Conservation (phyloP, 2,329 filamentous ascomycete species). For the Pezicula carpinea region DNA sequence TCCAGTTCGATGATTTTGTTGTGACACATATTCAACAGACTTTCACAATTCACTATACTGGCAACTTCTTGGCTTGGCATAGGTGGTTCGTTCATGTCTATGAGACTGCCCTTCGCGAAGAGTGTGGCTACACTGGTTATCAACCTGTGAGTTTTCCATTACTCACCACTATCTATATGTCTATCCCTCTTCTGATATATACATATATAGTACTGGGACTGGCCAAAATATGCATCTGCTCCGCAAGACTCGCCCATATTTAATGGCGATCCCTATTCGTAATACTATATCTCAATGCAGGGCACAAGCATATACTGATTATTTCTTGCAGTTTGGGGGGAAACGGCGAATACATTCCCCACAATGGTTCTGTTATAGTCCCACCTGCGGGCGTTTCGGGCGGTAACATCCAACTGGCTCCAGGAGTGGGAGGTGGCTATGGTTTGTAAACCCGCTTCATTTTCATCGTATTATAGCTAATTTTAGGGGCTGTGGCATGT, state of each 20-base stretch:
- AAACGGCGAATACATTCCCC: slow-evolving; percentile 34
- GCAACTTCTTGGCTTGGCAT: slow-evolving; percentile 37
- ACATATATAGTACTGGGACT: background rate
- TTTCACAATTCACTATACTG: slow-evolving; percentile 8
- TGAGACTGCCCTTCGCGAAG: slow-evolving; percentile 33
- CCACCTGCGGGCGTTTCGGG: slow-evolving; percentile 3
- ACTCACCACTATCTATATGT: background rate
- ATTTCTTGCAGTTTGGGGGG: slow-evolving; percentile 32
- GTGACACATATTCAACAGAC: slow-evolving; percentile 31
- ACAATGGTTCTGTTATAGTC: slow-evolving; percentile 15
- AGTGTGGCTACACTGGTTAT: slow-evolving; percentile 36
- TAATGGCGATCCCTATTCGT: slow-evolving; percentile 43
- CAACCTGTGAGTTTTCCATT: background rate
- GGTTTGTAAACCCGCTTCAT: too few species aligned
- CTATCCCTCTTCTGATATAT: background rate
- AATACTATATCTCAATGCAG: too few species aligned
- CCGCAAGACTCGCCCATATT: slow-evolving; percentile 32
- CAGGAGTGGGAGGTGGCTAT: slow-evolving; percentile 50
- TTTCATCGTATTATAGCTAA: too few species aligned
- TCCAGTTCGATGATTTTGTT: slow-evolving; percentile 28
- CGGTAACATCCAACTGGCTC: slow-evolving; percentile 17
- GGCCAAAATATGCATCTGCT: background rate
- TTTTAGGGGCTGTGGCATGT: too few species aligned
- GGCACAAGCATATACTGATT: too few species aligned
- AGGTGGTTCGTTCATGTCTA: slow-evolving; percentile 35